Evolutionary conservation across 305 asterid genomes (phyloP).

Genomic region (Euphrasia arctica): DNA sequence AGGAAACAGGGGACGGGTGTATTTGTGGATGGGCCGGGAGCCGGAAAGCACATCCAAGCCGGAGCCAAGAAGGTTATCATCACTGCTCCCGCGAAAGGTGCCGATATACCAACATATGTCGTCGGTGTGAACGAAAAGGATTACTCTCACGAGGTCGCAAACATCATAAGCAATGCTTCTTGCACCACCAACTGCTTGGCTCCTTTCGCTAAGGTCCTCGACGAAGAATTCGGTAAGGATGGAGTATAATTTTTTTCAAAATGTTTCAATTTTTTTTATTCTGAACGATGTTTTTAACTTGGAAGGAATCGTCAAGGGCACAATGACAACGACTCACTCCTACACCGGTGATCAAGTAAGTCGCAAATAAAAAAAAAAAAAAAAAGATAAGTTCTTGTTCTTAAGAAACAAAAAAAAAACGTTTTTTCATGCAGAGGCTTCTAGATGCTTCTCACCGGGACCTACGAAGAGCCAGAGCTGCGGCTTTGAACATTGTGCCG

Average conservation of each 20-base stretch:
- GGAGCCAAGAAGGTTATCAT: conserved; percentile 83
- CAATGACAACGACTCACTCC: conserved; percentile 98
- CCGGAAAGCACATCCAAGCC: conserved; percentile 84
- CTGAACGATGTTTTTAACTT: conserved; percentile 10
- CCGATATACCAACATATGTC: conserved; percentile 82
- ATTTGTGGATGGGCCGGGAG: conserved; percentile 84
- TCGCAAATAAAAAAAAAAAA: background rate
- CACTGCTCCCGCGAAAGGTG: conserved; percentile 89
- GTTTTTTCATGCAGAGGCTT: conserved; percentile 46
- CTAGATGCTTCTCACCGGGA: conserved; percentile 82
- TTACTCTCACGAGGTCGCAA: conserved; percentile 68
- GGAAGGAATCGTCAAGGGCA: conserved; percentile 92
- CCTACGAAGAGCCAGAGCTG: conserved; percentile 79
- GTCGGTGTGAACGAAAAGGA: conserved; percentile 83
- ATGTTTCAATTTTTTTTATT: background rate
- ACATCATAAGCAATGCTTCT: conserved; percentile 95
- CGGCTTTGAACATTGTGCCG: conserved; percentile 81
- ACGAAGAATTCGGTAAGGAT: conserved; percentile 74
- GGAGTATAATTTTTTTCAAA: conserved; percentile 10
- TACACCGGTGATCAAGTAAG: conserved; percentile 97
- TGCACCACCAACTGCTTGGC: conserved; percentile 99
- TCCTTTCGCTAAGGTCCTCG: conserved; percentile 85
- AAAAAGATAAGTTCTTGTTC: background rate
- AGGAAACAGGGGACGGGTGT: conserved; percentile 64
- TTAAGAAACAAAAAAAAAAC: background rate